Base-by-base conservation (phyloP, 2,329 filamentous ascomycete genomes). In the Aphanoascus verrucosus region DNA sequence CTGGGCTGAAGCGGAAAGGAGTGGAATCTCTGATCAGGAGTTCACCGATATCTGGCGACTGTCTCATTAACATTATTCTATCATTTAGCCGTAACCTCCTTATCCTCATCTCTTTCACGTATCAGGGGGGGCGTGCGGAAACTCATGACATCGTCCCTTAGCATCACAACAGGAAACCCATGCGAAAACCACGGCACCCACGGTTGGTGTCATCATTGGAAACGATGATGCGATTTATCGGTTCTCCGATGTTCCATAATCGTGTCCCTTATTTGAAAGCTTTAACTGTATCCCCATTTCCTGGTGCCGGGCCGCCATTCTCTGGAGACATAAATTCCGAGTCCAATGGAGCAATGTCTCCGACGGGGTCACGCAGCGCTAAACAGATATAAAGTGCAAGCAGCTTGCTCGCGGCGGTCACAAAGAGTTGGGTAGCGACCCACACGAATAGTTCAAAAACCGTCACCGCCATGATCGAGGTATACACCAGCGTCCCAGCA, bases 381-480 rank as follows among this genome's bases (percentile, higher is more conserved):
- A 55, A 42, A 34, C 55, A 57, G 17, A 57, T 38, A 46, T 55
- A 55, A 5, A 55, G 38, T 15, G 60, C 66, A 19, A 67, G 49
- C 40, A 66, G 43, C 49, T 66, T 68, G 35, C 60, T 62, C 12
- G 54, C 53, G 4, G 55, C 63, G 19, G 60, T 61, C 14, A 61
- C 59, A 1, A 55, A 58, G 38, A 62, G 53, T 8, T 59, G 56
- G 14, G 62, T 52, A 2, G 61, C 49, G 9, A 67, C 59, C 65
- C 65, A 69, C 14, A 60, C 56, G 2, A 64, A 57, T 6, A 68
- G 55, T 55, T 67, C 65, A 5, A 62, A 46, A 14, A 67, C 64
- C 2, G 64, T 64, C 3, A 69, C 65, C 3, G 64, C 59, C 65
- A 67, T 68, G 35, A 69, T 67, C 45, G 60, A 62, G 3, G 61